Evolutionary conservation across 2,329 filamentous ascomycete species (phyloP), one percentile per base, ranked within the genome.

Genomic region (Diaporthe helianthi): DNA sequence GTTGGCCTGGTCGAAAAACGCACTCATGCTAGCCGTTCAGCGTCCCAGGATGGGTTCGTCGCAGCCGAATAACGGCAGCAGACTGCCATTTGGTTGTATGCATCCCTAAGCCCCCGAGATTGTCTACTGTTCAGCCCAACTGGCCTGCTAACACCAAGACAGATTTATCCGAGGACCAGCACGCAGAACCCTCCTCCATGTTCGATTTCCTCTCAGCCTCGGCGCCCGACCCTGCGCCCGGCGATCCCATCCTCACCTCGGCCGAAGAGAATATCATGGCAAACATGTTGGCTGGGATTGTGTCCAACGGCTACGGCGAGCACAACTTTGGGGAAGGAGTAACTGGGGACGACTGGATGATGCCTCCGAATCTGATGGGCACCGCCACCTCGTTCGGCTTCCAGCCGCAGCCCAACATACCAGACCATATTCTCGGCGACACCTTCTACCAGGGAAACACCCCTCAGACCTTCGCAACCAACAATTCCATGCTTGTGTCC

Each of bases 31-130:
- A 76, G 85, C 83, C 75, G 78, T 86, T 80, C 83, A 85, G 77
- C 83, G 79, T 83, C 83, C 82, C 78, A 86, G 81, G 78, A 89
- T 89, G 87, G 85, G 82, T 84, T 86, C 86, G 80, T 84, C 82
- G 80, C 85, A 85, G 80, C 83, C 84, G 78, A 82, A 85, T 75
- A 83, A 87, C 75, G 80, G 83, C 68, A 83, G 86, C 73, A 68
- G 52, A 51, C 81, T 87, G 76, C 87, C 88, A 46, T 92, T 92
- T 84, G 90, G 90, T 76, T 92, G 90, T 92, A 84, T 74, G 89
- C 86, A 55, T 64, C 51, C 65, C 47, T 12, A 22, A 29, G 17
- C 15, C 26, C 17, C 36, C 31, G 17, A 7, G 2, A 22, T 58
- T 22, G 52, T 54, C 41, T 64, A 64, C 46, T 51, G n/a, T 26